These are phyloP conservation scores for Dissophora ornata DNA, from an alignment of 192 early-diverging fungal species.

Conservation along the genomic window DNA sequence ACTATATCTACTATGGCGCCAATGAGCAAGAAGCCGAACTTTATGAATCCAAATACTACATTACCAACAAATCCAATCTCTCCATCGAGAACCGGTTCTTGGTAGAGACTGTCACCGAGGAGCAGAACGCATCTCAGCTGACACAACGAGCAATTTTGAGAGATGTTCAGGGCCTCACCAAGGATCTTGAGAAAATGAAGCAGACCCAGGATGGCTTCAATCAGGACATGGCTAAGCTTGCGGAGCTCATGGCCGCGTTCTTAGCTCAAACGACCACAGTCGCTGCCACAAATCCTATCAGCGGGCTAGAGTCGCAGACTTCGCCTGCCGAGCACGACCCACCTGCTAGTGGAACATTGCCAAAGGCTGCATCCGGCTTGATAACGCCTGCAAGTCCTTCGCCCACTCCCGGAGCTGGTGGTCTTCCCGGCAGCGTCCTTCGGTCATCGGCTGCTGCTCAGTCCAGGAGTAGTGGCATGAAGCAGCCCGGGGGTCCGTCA, in stretches of 20 bases:
- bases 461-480: not conserved
- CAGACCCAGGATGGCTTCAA: constrained; percentile 21
- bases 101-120: constrained; percentile 23
- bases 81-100: constrained; percentile 49
- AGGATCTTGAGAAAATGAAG: constrained; percentile 13
- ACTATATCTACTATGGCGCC: constrained; percentile 51
- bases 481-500: not conserved
- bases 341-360: constrained; percentile 7
- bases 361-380: not conserved
- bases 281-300: not conserved
- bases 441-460: not conserved
- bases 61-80: constrained; percentile 42
- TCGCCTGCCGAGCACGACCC: constrained; percentile 31
- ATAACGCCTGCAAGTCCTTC: not conserved
- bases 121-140: constrained; percentile 19
- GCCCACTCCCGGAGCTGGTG: not conserved
- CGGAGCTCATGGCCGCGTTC: constrained; percentile 9
- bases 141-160: constrained; percentile 15
- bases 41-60: constrained; percentile 38
- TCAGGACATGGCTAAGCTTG: constrained; percentile 18
- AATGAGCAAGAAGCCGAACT: constrained; percentile 45
- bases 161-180: constrained; percentile 17
- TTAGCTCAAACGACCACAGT: constrained; percentile 18
- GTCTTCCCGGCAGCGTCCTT: constrained; percentile 11
- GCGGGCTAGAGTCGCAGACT: not conserved